Conservation (phyloP, 331 rosid genomes). For the Arachis monticola region DNA sequence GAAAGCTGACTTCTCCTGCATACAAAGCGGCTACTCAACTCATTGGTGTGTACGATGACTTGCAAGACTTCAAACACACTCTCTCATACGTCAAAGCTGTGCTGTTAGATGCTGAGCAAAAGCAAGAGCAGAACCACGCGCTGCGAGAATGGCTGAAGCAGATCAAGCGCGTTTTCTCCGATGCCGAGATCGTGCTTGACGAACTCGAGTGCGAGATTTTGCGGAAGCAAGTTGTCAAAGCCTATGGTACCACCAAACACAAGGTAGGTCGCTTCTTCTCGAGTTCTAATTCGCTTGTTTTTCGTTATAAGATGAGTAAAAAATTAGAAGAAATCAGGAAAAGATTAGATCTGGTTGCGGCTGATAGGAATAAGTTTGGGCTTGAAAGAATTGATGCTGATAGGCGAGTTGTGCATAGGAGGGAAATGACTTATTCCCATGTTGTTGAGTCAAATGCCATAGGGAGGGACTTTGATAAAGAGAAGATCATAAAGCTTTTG, state of each 20-base stretch:
- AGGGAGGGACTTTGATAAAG: slow-evolving; percentile 40
- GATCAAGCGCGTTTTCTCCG: not conserved
- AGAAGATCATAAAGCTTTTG: slow-evolving; percentile 5
- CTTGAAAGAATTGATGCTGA: not conserved
- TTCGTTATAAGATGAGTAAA: slow-evolving; percentile 10
- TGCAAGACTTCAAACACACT: slow-evolving; percentile 10
- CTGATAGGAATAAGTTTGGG: not conserved
- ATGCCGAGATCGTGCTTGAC: slow-evolving; percentile 31
- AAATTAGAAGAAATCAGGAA: not conserved
- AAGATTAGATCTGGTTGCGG: slow-evolving; percentile 26
- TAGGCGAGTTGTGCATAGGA: not conserved
- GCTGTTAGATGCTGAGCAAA: slow-evolving; percentile 26
- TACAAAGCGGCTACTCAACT: not conserved
- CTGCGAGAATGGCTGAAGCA: slow-evolving; percentile 32
- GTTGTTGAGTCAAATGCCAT: slow-evolving; percentile 26
- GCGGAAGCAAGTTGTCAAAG: slow-evolving; percentile 12
- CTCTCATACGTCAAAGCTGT: slow-evolving; percentile 14
- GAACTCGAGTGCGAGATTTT: slow-evolving; percentile 1
- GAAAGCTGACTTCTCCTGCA: too few species aligned
- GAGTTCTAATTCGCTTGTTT: slow-evolving; percentile 1
- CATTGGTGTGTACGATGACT: not conserved
- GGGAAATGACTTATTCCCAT: slow-evolving; percentile 23
- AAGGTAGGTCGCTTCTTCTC: slow-evolving; percentile 33
- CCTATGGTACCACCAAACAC: not conserved
- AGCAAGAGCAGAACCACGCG: slow-evolving; percentile 1